phyloP scores from a whole-genome alignment of 176 grass and related monocot genomes.

The Rhipidocladum racemiflorum region DNA sequence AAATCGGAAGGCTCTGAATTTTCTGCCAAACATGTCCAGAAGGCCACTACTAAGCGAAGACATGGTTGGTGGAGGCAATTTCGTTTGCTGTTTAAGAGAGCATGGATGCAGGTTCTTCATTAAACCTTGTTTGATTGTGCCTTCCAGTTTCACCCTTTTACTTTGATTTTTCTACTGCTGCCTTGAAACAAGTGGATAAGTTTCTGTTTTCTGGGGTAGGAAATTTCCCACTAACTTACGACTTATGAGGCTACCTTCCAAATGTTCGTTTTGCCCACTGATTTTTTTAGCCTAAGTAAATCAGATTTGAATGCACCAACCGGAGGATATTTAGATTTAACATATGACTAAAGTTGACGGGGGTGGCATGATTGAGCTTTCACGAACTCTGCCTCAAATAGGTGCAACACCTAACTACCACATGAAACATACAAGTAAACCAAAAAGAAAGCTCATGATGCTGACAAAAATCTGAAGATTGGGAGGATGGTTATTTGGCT shows the following conservation, averaged over 20 bases:
- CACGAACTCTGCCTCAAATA: background rate
- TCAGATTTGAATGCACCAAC: background rate
- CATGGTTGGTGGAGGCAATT: conserved; percentile 85
- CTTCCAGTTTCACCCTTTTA: conserved; percentile 8
- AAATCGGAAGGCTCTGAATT: conserved; percentile 29
- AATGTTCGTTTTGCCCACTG: background rate
- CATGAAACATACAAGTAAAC: background rate
- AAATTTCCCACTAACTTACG: background rate
- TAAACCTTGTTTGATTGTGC: conserved; percentile 2
- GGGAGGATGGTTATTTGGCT: background rate
- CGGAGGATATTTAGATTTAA: background rate
- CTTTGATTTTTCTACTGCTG: background rate
- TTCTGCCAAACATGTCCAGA: conserved; percentile 44
- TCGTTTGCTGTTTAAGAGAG: conserved; percentile 79
- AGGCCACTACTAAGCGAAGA: conserved; percentile 47
- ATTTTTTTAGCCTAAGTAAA: background rate
- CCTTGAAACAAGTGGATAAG: background rate
- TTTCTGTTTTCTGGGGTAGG: background rate
- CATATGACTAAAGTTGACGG: background rate
- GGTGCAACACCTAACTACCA: background rate
- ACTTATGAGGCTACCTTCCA: background rate
- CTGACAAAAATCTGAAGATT: background rate
- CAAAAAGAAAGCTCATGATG: background rate
- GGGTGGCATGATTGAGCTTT: background rate
- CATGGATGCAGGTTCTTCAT: conserved; percentile 88